Evolutionary conservation across 306 rosid genomes (phyloP).

Genomic region (Rosa rugosa): DNA sequence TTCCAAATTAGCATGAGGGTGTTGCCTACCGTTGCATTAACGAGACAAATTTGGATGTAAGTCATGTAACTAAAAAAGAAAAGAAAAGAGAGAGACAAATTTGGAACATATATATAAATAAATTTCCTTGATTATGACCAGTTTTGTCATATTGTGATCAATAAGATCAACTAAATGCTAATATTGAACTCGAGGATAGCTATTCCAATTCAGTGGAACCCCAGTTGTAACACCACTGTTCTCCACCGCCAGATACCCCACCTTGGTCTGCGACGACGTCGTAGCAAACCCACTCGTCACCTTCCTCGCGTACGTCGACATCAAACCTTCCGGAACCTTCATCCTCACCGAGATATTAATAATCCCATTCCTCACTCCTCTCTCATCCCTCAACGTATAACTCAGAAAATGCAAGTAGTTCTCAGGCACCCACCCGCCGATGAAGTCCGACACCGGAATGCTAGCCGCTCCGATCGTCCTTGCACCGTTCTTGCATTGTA

Average conservation of each 20-base stretch:
- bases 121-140: constrained; percentile 8
- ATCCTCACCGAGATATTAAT: constrained; percentile 61
- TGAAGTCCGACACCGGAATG: constrained; percentile 53
- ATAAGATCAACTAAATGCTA: neutral
- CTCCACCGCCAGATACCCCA: constrained; percentile 5
- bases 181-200: neutral
- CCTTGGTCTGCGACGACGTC: neutral
- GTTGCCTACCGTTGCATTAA: too few relatives aligned
- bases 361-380: constrained; percentile 60
- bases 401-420: constrained; percentile 62
- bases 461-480: constrained; percentile 47
- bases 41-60: too few relatives aligned
- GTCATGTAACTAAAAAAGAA: too few relatives aligned
- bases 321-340: constrained; percentile 12
- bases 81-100: too few relatives aligned
- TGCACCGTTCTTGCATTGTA: constrained; percentile 42
- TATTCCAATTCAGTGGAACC: constrained; percentile 36
- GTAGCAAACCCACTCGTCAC: neutral
- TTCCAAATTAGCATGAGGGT: too few relatives aligned
- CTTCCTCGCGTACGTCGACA: neutral
- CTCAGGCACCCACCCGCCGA: constrained; percentile 47
- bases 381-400: constrained; percentile 61
- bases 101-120: too few relatives aligned
- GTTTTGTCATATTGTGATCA: neutral
- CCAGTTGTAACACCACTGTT: constrained; percentile 46